phyloP scores from a whole-genome alignment of 495 filamentous ascomycete genomes.

The Penicillium paxilli region DNA sequence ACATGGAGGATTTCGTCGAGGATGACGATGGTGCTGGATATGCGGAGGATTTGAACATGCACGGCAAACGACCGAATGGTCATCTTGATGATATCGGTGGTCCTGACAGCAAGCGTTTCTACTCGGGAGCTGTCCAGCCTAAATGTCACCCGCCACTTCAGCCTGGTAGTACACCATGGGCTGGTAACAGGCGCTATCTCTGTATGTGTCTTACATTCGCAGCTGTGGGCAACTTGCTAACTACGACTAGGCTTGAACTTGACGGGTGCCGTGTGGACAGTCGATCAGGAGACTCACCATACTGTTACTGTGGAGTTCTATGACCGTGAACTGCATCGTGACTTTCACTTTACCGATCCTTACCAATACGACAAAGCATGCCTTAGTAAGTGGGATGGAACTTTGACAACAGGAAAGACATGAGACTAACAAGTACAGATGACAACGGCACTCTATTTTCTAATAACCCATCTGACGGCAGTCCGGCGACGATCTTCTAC shows the following conservation, averaged over 20 bases:
- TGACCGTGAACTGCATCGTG: conserved; percentile 84
- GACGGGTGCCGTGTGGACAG: conserved; percentile 93
- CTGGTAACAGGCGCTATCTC: conserved; percentile 88
- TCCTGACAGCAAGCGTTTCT: conserved; percentile 61
- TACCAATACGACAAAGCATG: conserved; percentile 97
- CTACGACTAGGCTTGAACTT: conserved; percentile 66
- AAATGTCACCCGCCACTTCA: conserved; percentile 82
- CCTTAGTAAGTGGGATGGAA: conserved; percentile 52
- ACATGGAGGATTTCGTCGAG: conserved; percentile 79
- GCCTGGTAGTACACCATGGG: conserved; percentile 92
- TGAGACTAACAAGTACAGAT: conserved; percentile 43
- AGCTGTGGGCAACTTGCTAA: conserved; percentile 21
- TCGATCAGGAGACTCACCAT: conserved; percentile 91
- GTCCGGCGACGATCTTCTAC: conserved; percentile 87
- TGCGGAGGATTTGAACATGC: conserved; percentile 59
- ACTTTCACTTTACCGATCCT: conserved; percentile 95
- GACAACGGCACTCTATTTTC: conserved; percentile 87
- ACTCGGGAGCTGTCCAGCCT: conserved; percentile 58
- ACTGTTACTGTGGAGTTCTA: conserved; percentile 98
- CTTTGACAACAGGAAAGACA: background rate
- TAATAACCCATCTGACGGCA: conserved; percentile 66
- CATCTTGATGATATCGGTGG: conserved; percentile 50
- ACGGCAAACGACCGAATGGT: conserved; percentile 58
- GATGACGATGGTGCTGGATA: conserved; percentile 97
- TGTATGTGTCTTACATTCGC: conserved; percentile 52